Evolutionary conservation across 345 rosid species (phyloP), one percentile per base, ranked within the genome.

Genomic region (Eucalyptus tenuipes): DNA sequence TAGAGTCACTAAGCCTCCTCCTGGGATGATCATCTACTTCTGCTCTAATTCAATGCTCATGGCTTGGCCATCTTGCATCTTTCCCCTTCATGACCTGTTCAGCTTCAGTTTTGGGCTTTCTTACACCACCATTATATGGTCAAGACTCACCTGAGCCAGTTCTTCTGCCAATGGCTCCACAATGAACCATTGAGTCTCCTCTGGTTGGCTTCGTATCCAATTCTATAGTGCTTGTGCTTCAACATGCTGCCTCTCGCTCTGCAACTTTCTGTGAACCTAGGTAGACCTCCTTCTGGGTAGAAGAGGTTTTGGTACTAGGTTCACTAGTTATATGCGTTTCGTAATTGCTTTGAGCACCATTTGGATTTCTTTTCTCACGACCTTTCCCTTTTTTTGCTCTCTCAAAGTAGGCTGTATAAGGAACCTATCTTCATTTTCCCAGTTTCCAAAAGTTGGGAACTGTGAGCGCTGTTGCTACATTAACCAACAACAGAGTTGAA

Each of bases 361-460:
- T 79, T 24, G 75, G 24, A 37, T 88, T 86, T 50, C 29, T 82
- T 71, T 14, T 85, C 66, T 3, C 81, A 33, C 4, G 25, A 42
- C 44, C 81, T 71, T 37, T 57, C 44, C 75, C 88, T 49, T 89
- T 87, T 86, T 89, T 82, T 24, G 90, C 91, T 84, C 87, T 86
- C 17, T 92, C 93, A 80, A 90, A 91, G 88, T 88, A 88, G 85
- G 64, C 91, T 4, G 90, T 91, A 87, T 91, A 92, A 37, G 66
- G 91, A 25, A 90, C 89, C 91, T 31, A 31, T 66, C 79, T 66
- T 22, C 90, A 31, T 22, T 87, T 31, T 89, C 92, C 94, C 91
- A 90, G 22, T 90, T 89, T 52, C 94, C 93, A 87, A 92, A 92
- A 89, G 85, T 79, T 14, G 92, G 94, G 50, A 88, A 88, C 18